Percentiles rank a stretch among this genome's conserved stretches.
phyloP scores from a whole-genome alignment of 23 red algal genomes.

The Chondrus crispus region DNA sequence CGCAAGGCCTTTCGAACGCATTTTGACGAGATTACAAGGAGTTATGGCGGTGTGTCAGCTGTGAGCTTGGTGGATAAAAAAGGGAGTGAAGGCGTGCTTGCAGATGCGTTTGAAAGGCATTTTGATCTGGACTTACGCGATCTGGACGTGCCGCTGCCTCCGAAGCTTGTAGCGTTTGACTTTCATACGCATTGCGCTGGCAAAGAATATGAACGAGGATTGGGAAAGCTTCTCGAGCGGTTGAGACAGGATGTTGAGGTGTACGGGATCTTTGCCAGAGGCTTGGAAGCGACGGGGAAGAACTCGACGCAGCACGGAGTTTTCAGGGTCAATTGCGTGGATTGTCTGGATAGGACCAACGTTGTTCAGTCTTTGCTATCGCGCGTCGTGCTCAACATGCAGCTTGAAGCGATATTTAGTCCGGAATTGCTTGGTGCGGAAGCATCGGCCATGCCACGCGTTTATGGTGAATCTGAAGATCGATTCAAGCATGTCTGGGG shows the following conservation, averaged over 20 bases:
- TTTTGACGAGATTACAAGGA: conserved; percentile 57
- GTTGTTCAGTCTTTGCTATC: conserved; percentile 90
- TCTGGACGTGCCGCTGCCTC: neutral
- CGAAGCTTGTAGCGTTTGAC: conserved; percentile 86
- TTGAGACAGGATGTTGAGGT: conserved; percentile 49
- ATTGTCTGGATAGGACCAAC: conserved; percentile 95
- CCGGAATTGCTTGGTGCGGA: conserved; percentile 2
- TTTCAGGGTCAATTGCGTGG: conserved; percentile 98
- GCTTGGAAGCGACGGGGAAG: neutral
- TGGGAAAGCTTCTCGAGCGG: conserved; percentile 57
- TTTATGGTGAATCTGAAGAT: conserved; percentile 72
- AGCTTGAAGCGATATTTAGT: conserved; percentile 39
- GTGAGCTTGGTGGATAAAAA: conserved; percentile 88
- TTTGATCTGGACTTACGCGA: conserved; percentile 54
- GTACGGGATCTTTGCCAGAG: conserved; percentile 44
- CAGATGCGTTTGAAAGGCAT: conserved; percentile 75
- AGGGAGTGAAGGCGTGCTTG: conserved; percentile 78
- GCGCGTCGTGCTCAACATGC: conserved; percentile 42
- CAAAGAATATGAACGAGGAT: conserved; percentile 89
- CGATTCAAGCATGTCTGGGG: conserved; percentile 90
- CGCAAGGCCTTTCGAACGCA: conserved; percentile 74
- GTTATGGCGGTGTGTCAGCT: conserved; percentile 72
- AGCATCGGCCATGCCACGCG: neutral
- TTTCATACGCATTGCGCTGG: conserved; percentile 90
- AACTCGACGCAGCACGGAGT: conserved; percentile 65